phyloP scores from a whole-genome alignment of 1,284 basidiomycete species.

The Ganoderma multipileum region DNA sequence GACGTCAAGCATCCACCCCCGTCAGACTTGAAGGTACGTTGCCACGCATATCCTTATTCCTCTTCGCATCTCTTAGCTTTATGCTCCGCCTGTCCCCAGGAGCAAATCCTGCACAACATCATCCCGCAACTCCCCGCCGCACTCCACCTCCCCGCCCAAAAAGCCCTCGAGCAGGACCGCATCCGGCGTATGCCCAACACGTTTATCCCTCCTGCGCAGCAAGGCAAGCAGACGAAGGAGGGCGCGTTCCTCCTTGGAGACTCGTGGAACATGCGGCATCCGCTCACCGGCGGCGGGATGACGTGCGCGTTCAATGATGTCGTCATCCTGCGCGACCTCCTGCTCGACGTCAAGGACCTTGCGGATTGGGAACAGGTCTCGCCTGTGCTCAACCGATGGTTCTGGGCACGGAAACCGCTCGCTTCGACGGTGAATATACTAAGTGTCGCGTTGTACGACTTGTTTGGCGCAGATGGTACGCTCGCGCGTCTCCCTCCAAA shows the following conservation, averaged over 20 bases:
- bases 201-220: constrained; percentile 87
- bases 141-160: constrained; percentile 67
- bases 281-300: constrained; percentile 97
- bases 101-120: constrained; percentile 74
- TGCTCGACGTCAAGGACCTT: constrained; percentile 58
- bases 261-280: constrained; percentile 99
- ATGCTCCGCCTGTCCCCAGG: constrained; percentile 45
- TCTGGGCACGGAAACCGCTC: constrained; percentile 85
- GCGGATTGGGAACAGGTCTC: constrained; percentile 71
- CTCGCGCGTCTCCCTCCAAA: constrained; percentile 3
- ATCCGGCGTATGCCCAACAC: constrained; percentile 96
- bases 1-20: constrained; percentile 92
- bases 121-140: constrained; percentile 81
- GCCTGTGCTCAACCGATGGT: constrained; percentile 73
- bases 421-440: constrained; percentile 89
- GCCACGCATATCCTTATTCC: background rate
- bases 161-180: constrained; percentile 73
- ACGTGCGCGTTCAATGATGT: constrained; percentile 91
- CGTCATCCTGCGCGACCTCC: constrained; percentile 71
- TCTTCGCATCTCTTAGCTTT: background rate
- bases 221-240: constrained; percentile 61
- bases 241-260: constrained; percentile 93
- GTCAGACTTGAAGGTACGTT: constrained; percentile 73
- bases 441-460: constrained; percentile 89
- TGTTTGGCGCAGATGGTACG: constrained; percentile 89